Conservation (phyloP, 2,329 filamentous ascomycete species). For the Purpureocillium lavendulum region DNA sequence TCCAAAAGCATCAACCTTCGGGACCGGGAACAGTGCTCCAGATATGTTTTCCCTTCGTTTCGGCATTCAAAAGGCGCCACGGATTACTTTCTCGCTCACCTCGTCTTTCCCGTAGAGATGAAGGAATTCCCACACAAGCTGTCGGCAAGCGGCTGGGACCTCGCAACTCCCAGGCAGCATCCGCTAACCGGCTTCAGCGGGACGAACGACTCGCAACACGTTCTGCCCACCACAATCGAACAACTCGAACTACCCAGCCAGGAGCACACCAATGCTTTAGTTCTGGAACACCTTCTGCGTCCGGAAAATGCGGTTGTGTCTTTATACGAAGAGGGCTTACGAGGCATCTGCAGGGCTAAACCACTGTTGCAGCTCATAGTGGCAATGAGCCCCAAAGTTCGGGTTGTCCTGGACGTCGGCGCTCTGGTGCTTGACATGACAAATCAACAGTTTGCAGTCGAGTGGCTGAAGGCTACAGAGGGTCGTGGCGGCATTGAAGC, state of each 20-base stretch:
- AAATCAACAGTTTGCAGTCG: conserved; percentile 43
- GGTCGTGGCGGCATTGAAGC: conserved; percentile 7
- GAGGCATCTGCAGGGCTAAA: conserved; percentile 14
- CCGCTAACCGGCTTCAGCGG: conserved; percentile 57
- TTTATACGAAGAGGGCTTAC: not conserved
- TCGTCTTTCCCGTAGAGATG: conserved; percentile 52
- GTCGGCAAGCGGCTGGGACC: conserved; percentile 57
- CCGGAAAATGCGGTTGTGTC: conserved; percentile 33
- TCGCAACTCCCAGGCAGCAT: conserved; percentile 34
- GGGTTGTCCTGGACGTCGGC: conserved; percentile 62
- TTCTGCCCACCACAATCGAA: conserved; percentile 44
- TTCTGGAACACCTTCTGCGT: conserved; percentile 47
- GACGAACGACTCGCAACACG: conserved; percentile 49
- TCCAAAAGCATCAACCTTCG: conserved; percentile 47
- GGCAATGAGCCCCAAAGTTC: conserved; percentile 26
- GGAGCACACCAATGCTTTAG: conserved; percentile 56
- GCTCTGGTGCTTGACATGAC: conserved; percentile 57
- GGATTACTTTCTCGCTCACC: conserved; percentile 50
- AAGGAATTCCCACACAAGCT: conserved; percentile 54
- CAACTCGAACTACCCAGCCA: conserved; percentile 46
- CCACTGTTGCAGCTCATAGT: conserved; percentile 34
- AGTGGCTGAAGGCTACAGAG: conserved; percentile 36
- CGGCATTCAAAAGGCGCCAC: conserved; percentile 40
- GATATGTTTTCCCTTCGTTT: conserved; percentile 42
- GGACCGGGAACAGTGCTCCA: conserved; percentile 36